These are phyloP conservation scores for Castanea mollissima DNA, from an alignment of 306 rosid genomes.

Conservation along the genomic window DNA sequence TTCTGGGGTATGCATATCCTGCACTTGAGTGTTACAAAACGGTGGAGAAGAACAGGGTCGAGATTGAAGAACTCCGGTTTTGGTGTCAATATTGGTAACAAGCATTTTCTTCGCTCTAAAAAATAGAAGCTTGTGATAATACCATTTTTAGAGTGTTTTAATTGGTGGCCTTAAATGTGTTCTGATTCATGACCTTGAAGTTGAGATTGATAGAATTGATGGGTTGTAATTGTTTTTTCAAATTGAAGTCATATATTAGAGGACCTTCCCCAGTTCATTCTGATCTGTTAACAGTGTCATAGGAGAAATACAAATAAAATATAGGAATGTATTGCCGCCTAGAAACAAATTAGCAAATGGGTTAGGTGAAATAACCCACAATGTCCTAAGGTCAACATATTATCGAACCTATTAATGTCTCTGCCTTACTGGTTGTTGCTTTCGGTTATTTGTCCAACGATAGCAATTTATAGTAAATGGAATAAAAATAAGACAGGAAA, in stretches of 20 bases:
- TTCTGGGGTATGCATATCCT: constrained; percentile 89
- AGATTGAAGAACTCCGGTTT: constrained; percentile 74
- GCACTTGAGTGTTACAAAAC: constrained; percentile 81
- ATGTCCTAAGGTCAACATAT: neutral
- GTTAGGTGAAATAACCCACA: neutral
- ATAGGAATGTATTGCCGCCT: no score
- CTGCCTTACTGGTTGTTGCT: neutral
- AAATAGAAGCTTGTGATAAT: neutral
- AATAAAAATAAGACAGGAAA: neutral
- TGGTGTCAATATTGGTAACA: constrained; percentile 96
- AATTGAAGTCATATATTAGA: neutral
- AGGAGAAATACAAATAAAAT: neutral
- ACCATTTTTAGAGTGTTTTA: neutral
- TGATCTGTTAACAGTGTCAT: neutral
- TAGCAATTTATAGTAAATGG: neutral
- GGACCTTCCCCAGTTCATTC: neutral
- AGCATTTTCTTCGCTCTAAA: neutral
- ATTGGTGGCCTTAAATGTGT: neutral
- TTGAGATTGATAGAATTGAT: neutral
- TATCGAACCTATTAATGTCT: neutral
- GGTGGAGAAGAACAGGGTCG: constrained; percentile 64
- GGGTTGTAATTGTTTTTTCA: neutral
- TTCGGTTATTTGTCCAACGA: neutral
- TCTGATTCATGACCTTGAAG: neutral
- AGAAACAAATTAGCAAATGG: no score